These are phyloP conservation scores for Pseudocercospora eumusae DNA, from an alignment of 2,329 filamentous ascomycete species.

Conservation along the genomic window DNA sequence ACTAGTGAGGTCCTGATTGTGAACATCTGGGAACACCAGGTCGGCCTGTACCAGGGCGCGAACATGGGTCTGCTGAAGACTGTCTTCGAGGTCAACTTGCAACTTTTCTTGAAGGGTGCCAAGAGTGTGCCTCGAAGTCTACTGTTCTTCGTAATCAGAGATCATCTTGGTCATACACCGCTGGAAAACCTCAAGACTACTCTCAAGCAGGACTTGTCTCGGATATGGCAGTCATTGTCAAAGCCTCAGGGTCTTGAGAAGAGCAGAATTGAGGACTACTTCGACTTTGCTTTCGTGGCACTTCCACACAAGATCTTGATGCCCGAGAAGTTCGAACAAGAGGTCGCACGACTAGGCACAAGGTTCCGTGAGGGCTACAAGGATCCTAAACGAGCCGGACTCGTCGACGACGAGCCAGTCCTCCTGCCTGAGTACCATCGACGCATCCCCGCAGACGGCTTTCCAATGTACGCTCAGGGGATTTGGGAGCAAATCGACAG, in stretches of 20 bases:
- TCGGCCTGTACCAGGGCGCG: conserved; percentile 94
- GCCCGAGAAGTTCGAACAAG: conserved; percentile 81
- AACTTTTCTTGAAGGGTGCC: conserved; percentile 93
- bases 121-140: conserved; percentile 89
- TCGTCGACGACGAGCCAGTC: conserved; percentile 73
- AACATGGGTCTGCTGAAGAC: conserved; percentile 99
- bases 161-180: conserved; percentile 90
- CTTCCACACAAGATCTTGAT: conserved; percentile 96
- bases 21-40: conserved; percentile 99
- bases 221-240: conserved; percentile 89
- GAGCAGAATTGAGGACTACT: conserved; percentile 92
- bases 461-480: conserved; percentile 87
- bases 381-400: conserved; percentile 62
- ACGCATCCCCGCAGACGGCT: conserved; percentile 94
- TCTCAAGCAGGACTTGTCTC: conserved; percentile 81
- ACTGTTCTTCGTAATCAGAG: conserved; percentile 97
- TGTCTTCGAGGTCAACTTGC: conserved; percentile 97
- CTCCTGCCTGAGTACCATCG: conserved; percentile 94
- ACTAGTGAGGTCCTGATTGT: conserved; percentile 97
- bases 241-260: conserved; percentile 87
- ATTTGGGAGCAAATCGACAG: conserved; percentile 98
- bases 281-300: conserved; percentile 95
- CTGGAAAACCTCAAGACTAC: conserved; percentile 88
- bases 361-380: conserved; percentile 82
- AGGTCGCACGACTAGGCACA: conserved; percentile 75